Percentiles rank a stretch among this genome's conserved stretches.
Conservation (phyloP, 2,329 filamentous ascomycete genomes). For the Calonectria naviculata region DNA sequence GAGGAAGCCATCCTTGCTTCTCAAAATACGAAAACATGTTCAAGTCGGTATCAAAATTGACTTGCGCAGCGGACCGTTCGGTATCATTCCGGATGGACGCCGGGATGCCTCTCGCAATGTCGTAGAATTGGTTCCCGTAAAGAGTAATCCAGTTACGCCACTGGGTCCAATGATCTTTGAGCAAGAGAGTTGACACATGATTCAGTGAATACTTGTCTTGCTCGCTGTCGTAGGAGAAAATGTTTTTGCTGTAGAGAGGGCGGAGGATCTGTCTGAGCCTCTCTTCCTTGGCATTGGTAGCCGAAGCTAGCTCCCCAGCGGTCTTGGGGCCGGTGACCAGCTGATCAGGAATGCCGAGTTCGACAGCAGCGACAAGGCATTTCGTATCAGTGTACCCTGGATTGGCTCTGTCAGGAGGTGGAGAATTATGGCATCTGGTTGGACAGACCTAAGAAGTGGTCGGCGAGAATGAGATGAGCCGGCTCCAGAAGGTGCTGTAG, state of each 20-base stretch:
- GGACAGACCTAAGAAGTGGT: neutral
- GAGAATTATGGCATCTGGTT: neutral
- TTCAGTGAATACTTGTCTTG: neutral
- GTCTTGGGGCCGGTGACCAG: neutral
- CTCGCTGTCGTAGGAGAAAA: neutral
- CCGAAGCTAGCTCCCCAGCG: neutral
- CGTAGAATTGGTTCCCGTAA: neutral
- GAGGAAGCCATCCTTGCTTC: neutral
- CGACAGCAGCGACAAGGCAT: neutral
- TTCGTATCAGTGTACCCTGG: neutral
- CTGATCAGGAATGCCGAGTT: neutral
- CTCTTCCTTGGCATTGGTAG: neutral
- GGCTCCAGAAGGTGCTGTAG: neutral
- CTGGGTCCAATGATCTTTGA: neutral
- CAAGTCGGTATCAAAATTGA: neutral
- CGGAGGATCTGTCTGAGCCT: neutral
- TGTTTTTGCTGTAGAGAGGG: neutral
- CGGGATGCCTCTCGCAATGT: neutral
- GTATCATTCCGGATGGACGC: neutral
- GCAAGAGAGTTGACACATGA: neutral
- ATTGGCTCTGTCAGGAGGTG: neutral
- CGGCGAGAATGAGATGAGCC: neutral
- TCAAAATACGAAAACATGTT: neutral
- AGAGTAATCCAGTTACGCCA: neutral
- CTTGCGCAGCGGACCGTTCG: neutral